Percentiles rank a stretch among this genome's conserved stretches.
Conservation (phyloP, 1,139 yeast genomes). For the Hansenula anomala region DNA sequence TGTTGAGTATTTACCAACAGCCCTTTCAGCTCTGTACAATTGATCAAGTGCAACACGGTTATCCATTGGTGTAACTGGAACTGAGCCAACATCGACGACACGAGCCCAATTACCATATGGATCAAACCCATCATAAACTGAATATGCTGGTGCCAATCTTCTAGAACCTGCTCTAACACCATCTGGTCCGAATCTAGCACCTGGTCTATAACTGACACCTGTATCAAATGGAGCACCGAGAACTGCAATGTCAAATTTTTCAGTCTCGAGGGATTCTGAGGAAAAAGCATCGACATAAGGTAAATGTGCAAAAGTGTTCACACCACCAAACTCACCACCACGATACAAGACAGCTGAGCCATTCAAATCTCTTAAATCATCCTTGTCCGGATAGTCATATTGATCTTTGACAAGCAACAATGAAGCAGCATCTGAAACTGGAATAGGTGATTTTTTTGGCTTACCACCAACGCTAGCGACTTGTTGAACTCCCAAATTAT, state of each 20-base stretch:
- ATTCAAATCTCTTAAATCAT: slow-evolving; percentile 33
- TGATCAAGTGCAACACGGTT: slow-evolving; percentile 54
- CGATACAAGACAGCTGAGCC: slow-evolving; percentile 32
- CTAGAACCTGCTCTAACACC: slow-evolving; percentile 55
- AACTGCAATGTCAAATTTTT: slow-evolving; percentile 40
- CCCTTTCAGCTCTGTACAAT: slow-evolving; percentile 47
- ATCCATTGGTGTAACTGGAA: slow-evolving; percentile 55
- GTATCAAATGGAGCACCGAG: slow-evolving; percentile 61
- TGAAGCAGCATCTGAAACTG: slow-evolving; percentile 25
- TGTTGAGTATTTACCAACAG: slow-evolving; percentile 37
- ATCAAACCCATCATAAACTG: slow-evolving; percentile 40
- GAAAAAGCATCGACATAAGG: slow-evolving; percentile 42
- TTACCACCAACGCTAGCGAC: slow-evolving; percentile 16
- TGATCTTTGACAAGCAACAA: slow-evolving; percentile 26
- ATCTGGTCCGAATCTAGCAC: slow-evolving; percentile 61
- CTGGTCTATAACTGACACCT: slow-evolving; percentile 54
- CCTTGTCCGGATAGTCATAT: slow-evolving; percentile 31
- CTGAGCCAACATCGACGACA: slow-evolving; percentile 55
- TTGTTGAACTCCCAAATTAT: slow-evolving; percentile 20
- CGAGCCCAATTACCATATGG: slow-evolving; percentile 52
- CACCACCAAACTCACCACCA: slow-evolving; percentile 42
- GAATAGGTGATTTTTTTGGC: slow-evolving; percentile 24
- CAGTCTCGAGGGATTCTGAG: slow-evolving; percentile 22
- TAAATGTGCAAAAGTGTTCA: slow-evolving; percentile 51
- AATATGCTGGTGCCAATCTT: slow-evolving; percentile 41